Evolutionary conservation across 257 asterid genomes (phyloP).

Genomic region (Ligustrum vulgare): DNA sequence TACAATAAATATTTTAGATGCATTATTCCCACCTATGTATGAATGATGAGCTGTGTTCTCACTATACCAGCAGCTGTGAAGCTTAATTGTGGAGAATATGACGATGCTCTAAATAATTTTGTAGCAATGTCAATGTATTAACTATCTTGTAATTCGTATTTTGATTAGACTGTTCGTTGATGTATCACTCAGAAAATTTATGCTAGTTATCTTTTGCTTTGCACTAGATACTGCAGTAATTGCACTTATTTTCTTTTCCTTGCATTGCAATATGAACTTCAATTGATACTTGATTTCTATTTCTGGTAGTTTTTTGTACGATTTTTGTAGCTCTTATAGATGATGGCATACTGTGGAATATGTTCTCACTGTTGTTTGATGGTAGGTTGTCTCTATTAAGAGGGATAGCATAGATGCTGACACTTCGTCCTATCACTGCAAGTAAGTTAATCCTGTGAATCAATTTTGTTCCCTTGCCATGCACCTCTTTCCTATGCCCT

Average conservation of each 20-base stretch:
- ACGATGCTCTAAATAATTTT: not conserved
- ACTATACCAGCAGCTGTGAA: not conserved
- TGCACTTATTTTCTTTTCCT: not conserved
- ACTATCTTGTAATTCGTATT: not conserved
- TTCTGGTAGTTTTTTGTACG: not conserved
- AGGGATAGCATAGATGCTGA: conserved; percentile 54
- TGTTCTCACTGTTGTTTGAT: conserved; percentile 17
- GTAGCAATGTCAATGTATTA: not conserved
- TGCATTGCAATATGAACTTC: not conserved
- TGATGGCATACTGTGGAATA: conserved; percentile 6
- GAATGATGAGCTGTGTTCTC: not conserved
- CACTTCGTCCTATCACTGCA: conserved; percentile 80
- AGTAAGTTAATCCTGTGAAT: conserved; percentile 45
- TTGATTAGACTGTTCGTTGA: not conserved
- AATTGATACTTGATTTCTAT: not conserved
- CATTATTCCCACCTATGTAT: not conserved
- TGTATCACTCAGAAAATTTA: not conserved
- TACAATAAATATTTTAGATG: not conserved
- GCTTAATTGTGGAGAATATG: not conserved
- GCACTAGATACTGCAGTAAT: not conserved
- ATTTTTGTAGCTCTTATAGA: not conserved
- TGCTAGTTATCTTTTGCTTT: not conserved
- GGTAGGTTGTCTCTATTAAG: conserved; percentile 67
- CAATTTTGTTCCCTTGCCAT: not conserved
- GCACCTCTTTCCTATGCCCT: not conserved